A percentile compares a stretch with the other conserved stretches of the same genome.
Evolutionary conservation across 208 protist genomes (phyloP).

Genomic region (Polymyxa betae): DNA sequence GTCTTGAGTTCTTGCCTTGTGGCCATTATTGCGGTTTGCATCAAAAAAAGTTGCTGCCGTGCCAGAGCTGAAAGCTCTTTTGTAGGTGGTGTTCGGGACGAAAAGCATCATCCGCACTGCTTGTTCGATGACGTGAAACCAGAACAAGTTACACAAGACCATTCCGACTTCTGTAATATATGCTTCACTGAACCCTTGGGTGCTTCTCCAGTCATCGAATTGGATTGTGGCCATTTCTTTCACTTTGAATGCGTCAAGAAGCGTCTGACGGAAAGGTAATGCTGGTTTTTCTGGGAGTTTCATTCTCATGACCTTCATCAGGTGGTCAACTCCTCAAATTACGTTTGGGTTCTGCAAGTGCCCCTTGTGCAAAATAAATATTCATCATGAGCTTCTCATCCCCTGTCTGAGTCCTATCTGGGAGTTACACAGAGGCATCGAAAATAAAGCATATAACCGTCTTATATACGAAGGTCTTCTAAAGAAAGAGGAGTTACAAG

Average conservation of each 20-base stretch:
- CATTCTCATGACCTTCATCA: no score
- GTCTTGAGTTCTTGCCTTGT: neutral
- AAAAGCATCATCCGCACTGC: constrained; percentile 12
- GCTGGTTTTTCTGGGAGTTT: neutral
- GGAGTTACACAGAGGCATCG: constrained; percentile 46
- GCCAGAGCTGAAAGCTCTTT: neutral
- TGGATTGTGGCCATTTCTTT: constrained; percentile 54
- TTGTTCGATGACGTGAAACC: neutral
- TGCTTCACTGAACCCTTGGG: constrained; percentile 43
- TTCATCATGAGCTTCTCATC: constrained; percentile 38
- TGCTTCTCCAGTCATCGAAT: constrained; percentile 1
- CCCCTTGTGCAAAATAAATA: constrained; percentile 45
- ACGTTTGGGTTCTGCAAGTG: constrained; percentile 50
- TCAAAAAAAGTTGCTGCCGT: neutral
- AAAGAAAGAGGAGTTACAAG: neutral
- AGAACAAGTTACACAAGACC: neutral
- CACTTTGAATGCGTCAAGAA: constrained; percentile 55
- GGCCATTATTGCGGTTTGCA: constrained; percentile 4
- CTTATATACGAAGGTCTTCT: constrained; percentile 31
- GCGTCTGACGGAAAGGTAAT: constrained; percentile 4
- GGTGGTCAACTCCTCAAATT: constrained; percentile 40
- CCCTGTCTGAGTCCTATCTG: constrained; percentile 26
- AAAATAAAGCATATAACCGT: constrained; percentile 32
- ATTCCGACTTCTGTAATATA: constrained; percentile 53
- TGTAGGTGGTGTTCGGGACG: neutral